Conservation (phyloP, 1,284 basidiomycete species). For the Cystobasidiaceae sp. region DNA sequence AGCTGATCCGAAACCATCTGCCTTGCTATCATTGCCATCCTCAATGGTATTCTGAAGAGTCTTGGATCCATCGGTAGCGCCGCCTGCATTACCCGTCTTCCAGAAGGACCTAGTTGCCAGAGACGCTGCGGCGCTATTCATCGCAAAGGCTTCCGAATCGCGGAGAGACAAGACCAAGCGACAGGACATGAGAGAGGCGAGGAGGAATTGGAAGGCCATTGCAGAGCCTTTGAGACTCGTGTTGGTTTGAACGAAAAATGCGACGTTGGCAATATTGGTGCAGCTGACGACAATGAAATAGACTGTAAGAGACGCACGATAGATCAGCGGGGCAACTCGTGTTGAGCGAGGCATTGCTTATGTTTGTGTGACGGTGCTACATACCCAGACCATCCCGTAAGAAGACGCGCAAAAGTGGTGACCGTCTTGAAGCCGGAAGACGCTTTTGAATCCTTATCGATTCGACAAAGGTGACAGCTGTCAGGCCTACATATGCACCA, state of each 20-base stretch:
- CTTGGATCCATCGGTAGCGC: neutral
- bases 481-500: too few relatives aligned
- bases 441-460: neutral
- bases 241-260: neutral
- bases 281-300: neutral
- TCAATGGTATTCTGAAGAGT: neutral
- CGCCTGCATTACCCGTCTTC: neutral
- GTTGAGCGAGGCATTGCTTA: neutral
- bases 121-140: neutral
- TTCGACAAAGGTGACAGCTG: neutral
- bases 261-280: slow-evolving; percentile 14
- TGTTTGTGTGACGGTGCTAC: neutral
- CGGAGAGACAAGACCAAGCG: slow-evolving; percentile 2
- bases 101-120: slow-evolving; percentile 2
- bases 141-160: neutral
- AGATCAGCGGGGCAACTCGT: neutral
- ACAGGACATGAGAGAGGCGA: slow-evolving; percentile 9
- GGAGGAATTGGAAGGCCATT: slow-evolving; percentile 12
- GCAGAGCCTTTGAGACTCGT: neutral
- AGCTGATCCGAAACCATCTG: too few relatives aligned
- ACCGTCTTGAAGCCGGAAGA: neutral
- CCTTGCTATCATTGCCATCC: neutral
- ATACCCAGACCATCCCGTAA: slow-evolving; percentile 2
- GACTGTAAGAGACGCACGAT: neutral
- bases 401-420: slow-evolving; percentile 6